phyloP scores from a whole-genome alignment of 2,329 filamentous ascomycete species.

The Trichophyton benhamiae region DNA sequence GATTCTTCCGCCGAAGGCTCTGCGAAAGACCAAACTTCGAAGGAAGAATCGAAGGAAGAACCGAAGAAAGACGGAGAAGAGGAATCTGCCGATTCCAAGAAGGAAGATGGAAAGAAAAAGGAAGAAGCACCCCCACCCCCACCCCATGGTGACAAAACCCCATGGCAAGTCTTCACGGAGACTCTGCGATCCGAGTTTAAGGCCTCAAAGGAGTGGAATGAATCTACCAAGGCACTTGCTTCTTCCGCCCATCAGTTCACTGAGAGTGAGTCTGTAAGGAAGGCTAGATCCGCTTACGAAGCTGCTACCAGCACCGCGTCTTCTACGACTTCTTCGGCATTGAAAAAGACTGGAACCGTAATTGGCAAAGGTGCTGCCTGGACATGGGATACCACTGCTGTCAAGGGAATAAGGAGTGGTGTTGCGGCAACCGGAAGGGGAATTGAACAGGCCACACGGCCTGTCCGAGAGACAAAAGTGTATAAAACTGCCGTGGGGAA shows the following conservation, averaged over 20 bases:
- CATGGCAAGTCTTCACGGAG: slow-evolving; percentile 97
- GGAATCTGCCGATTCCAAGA: slow-evolving; percentile 13
- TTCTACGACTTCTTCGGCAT: slow-evolving; percentile 61
- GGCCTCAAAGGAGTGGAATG: slow-evolving; percentile 97
- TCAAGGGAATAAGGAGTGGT: slow-evolving; percentile 80
- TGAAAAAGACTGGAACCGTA: slow-evolving; percentile 74
- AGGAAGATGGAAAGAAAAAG: slow-evolving; percentile 40
- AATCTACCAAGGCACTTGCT: slow-evolving; percentile 88
- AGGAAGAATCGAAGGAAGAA: slow-evolving; percentile 25
- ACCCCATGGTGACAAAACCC: slow-evolving; percentile 96
- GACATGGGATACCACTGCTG: slow-evolving; percentile 93
- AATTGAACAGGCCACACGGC: slow-evolving; percentile 87
- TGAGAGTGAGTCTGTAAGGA: slow-evolving; percentile 81
- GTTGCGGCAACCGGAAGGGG: slow-evolving; percentile 75
- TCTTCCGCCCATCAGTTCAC: slow-evolving; percentile 81
- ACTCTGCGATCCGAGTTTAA: slow-evolving; percentile 92
- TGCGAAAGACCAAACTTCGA: neutral
- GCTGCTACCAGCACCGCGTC: slow-evolving; percentile 74
- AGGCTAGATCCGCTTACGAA: slow-evolving; percentile 74
- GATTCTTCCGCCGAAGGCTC: neutral
- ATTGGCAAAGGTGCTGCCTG: slow-evolving; percentile 85
- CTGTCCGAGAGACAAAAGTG: slow-evolving; percentile 85
- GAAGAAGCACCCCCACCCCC: slow-evolving; percentile 66
- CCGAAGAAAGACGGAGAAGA: slow-evolving; percentile 23
- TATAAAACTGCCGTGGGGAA: slow-evolving; percentile 57